Evolutionary conservation across 805 yeast genomes (phyloP).

Genomic region (Zygosaccharomyces lentus): DNA sequence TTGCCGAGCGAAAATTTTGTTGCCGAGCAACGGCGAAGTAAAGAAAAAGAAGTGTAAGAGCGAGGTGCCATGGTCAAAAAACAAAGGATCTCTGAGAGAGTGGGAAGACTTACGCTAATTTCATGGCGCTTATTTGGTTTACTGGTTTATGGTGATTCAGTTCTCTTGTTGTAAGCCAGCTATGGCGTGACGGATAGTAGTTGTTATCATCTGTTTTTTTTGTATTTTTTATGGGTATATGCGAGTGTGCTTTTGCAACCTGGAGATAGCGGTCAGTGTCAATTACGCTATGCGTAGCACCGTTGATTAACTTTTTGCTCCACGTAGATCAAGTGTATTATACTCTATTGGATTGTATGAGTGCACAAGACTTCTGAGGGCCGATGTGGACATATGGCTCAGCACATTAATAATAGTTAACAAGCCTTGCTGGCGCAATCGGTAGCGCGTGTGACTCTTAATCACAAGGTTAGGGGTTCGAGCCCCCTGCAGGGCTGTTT

Average conservation of each 20-base stretch:
- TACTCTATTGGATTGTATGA: no score
- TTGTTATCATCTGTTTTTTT: no score
- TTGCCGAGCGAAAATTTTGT: neutral
- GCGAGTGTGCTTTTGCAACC: no score
- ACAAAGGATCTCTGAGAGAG: neutral
- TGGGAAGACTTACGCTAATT: neutral
- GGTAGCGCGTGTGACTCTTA: slow-evolving; percentile 9
- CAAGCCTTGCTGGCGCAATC: slow-evolving; percentile 8
- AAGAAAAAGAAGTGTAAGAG: neutral
- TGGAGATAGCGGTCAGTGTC: no score
- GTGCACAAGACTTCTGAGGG: no score
- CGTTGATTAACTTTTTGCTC: neutral
- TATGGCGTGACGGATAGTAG: neutral
- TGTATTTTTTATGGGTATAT: no score
- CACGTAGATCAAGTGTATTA: neutral
- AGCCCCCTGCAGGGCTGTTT: slow-evolving; percentile 7
- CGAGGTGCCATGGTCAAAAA: neutral
- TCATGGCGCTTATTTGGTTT: neutral
- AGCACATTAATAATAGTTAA: neutral
- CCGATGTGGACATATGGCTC: neutral
- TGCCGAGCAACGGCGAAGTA: neutral
- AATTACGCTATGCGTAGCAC: no score
- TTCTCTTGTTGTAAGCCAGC: no score
- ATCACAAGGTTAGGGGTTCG: slow-evolving; percentile 9
- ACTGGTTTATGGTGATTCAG: neutral